Evolutionary conservation across 2,329 filamentous ascomycete species (phyloP).

Genomic region (Ceratocystis ficicola): DNA sequence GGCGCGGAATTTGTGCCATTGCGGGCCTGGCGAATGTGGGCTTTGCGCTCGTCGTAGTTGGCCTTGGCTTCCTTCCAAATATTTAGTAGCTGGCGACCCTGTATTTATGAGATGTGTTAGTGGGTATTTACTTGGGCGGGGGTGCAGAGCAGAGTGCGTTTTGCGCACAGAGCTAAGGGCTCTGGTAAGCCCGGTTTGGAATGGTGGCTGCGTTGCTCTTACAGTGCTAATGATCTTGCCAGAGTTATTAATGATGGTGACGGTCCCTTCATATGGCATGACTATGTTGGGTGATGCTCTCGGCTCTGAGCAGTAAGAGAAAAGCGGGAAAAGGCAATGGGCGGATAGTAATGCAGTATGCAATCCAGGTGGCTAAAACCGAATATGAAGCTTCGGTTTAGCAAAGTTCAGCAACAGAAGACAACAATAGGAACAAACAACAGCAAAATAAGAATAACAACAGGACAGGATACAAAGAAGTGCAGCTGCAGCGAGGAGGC

Average conservation of each 20-base stretch:
- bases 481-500: background rate
- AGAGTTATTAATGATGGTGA: conserved; percentile 81
- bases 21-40: conserved; percentile 58
- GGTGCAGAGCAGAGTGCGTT: too few species aligned
- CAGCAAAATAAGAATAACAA: background rate
- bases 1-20: conserved; percentile 23
- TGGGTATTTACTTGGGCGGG: background rate
- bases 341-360: background rate
- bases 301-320: conserved; percentile 7
- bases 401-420: background rate
- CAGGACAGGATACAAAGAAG: background rate
- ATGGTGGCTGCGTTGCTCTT: conserved; percentile 29
- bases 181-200: too few species aligned
- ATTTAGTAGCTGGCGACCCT: conserved; percentile 82
- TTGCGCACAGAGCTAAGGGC: background rate
- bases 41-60: conserved; percentile 79
- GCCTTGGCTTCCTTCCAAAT: conserved; percentile 87
- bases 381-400: background rate
- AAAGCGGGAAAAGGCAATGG: background rate
- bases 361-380: background rate
- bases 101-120: conserved; percentile 17
- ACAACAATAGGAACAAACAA: background rate
- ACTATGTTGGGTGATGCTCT: conserved; percentile 6
- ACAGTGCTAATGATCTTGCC: conserved; percentile 85
- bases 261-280: conserved; percentile 51